Base-by-base conservation (phyloP, 768 basidiomycete species). In the Tephrocybe rancida region DNA sequence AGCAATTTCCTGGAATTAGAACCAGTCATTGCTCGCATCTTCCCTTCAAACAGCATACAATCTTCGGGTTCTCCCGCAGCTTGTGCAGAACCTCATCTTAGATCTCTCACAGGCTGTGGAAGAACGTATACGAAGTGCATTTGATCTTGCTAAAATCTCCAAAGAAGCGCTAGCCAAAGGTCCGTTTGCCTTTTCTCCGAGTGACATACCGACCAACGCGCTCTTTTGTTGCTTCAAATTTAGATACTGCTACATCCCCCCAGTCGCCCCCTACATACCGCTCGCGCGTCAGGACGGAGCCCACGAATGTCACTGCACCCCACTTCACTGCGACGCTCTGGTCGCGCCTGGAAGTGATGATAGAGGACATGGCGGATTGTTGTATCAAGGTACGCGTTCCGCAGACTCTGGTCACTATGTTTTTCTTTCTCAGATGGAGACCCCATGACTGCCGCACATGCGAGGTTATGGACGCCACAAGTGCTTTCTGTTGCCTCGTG, bases 21-120 rank as follows among this genome's bases (percentile, higher is more conserved):
- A 98, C 63, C 94, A 92, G 71, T 85, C 93, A 1, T 71, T 96
- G 16, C 80, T 99, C 1, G 93, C 95, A 0, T 95, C 93, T 1
- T 93, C 96, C 0, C 78, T 99, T 11, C 97, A 98, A 76, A 98
- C 94, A 1, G 95, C 96, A 3, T 90, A 93, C 70, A 99, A 98
- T 66, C 82, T 99, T 13, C 81, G 88, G 25, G 82, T 91, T 14
- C 77, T 99, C 10, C 91, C 96, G 0, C 80, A 84, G 22, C 81
- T 98, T 5, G 90, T 98, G 3, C 84, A 88, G 52, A 82, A 83
- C 47, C 81, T 98, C 2, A 73, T 97, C 16, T 70, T 73, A 5
- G 92, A 96, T 66, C 73, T 98, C 7, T 90, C 87, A 18, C 86
- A 91, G 44, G 86, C 88, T 0, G 88, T 97, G 3, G 90, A 93